phyloP scores from a whole-genome alignment of 352 stramenopile genomes.

The Globisporangium paddicum region DNA sequence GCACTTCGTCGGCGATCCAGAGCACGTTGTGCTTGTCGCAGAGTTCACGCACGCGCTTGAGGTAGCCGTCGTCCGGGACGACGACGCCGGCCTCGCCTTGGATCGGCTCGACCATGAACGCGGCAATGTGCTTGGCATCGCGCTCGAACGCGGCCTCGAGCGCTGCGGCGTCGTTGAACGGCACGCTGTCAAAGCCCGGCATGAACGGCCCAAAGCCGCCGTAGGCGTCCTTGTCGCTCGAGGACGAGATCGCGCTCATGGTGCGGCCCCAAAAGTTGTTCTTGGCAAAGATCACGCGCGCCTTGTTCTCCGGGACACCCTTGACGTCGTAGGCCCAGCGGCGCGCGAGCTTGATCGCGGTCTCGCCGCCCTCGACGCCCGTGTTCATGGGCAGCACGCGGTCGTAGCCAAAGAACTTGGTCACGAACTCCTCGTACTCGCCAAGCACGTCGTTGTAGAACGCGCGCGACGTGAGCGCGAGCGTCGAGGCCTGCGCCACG shows the following conservation, averaged over 20 bases:
- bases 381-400: constrained; percentile 99
- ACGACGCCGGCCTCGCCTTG: constrained; percentile 98
- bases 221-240: constrained; percentile 87
- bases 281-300: constrained; percentile 94
- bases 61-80: constrained; percentile 96
- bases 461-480: constrained; percentile 96
- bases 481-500: constrained; percentile 90
- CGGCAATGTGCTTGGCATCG: constrained; percentile 90
- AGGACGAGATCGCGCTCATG: constrained; percentile 95
- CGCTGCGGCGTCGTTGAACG: constrained; percentile 93
- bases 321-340: constrained; percentile 98
- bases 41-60: constrained; percentile 86
- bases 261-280: constrained; percentile 99
- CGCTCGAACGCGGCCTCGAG: constrained; percentile 78
- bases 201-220: constrained; percentile 97
- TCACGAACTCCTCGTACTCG: constrained; percentile 97
- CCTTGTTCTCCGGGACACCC: constrained; percentile 89
- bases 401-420: constrained; percentile 96
- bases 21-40: constrained; percentile 99
- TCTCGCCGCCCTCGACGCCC: constrained; percentile 98
- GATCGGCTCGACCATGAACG: constrained; percentile 99
- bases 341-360: constrained; percentile 95
- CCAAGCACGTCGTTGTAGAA: constrained; percentile 98
- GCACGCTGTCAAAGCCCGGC: constrained; percentile 92
- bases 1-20: constrained; percentile 98